Percentiles rank a stretch among this genome's conserved stretches.
phyloP scores from a whole-genome alignment of 176 grass and related monocot species.

The Thalia dealbata region DNA sequence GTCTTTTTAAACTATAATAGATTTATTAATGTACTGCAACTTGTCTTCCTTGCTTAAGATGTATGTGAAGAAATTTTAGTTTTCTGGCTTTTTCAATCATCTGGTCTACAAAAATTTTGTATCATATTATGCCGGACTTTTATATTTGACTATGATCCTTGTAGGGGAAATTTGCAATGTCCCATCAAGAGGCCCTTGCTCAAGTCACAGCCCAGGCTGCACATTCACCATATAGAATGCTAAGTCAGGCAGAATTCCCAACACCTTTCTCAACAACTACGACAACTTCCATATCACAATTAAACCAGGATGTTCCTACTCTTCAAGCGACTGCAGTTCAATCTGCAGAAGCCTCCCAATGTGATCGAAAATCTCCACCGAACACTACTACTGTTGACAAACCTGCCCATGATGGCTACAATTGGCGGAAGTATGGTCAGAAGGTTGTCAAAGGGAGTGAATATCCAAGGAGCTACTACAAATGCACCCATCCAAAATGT shows the following conservation, averaged over 20 bases:
- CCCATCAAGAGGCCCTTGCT: constrained; percentile 85
- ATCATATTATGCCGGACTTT: not conserved
- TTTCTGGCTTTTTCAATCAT: not conserved
- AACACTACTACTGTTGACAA: constrained; percentile 35
- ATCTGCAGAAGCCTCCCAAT: constrained; percentile 31
- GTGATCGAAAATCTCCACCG: constrained; percentile 27
- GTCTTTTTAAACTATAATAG: not conserved
- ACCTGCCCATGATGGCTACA: constrained; percentile 57
- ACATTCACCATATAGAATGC: constrained; percentile 49
- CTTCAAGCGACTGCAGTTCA: constrained; percentile 23
- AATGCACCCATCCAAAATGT: constrained; percentile 34
- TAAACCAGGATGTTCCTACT: constrained; percentile 29
- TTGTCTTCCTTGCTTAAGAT: not conserved
- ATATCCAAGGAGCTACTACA: constrained; percentile 38
- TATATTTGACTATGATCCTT: not conserved
- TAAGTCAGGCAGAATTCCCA: constrained; percentile 34
- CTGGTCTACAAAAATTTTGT: not conserved
- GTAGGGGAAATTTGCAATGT: constrained; percentile 80
- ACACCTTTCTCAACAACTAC: constrained; percentile 29
- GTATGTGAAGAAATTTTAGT: not conserved
- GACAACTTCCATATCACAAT: constrained; percentile 21
- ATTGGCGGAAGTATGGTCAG: constrained; percentile 67
- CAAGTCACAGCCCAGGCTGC: constrained; percentile 90
- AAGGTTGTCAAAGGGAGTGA: constrained; percentile 53
- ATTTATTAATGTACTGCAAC: not conserved